Evolutionary conservation across 805 yeast species (phyloP).

Genomic region (Lachancea mirantina): DNA sequence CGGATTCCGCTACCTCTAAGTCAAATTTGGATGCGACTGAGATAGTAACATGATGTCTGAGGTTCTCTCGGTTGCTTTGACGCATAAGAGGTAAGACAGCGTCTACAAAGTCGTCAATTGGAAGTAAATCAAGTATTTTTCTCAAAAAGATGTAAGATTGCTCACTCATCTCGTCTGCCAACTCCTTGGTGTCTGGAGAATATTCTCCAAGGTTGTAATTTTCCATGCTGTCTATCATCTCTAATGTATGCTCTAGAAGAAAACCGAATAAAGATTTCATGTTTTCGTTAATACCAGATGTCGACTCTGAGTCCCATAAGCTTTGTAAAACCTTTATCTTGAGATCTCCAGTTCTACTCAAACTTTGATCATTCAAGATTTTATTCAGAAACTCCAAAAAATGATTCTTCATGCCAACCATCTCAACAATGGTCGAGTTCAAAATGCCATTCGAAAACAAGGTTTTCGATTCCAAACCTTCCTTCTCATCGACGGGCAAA

Average conservation of each 20-base stretch:
- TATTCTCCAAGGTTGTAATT: too few relatives aligned
- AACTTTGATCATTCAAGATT: constrained; percentile 39
- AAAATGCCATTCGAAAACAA: constrained; percentile 57
- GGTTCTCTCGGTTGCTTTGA: constrained; percentile 34
- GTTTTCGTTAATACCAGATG: too few relatives aligned
- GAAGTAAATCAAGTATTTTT: constrained; percentile 60
- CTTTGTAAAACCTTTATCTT: too few relatives aligned
- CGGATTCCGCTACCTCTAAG: constrained; percentile 50
- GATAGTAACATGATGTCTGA: constrained; percentile 54
- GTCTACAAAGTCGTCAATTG: constrained; percentile 62
- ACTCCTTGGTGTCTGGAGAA: too few relatives aligned
- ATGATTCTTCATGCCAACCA: constrained; percentile 41
- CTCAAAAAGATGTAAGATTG: too few relatives aligned
- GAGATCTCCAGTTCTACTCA: too few relatives aligned
- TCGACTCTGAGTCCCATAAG: too few relatives aligned
- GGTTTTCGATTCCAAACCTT: constrained; percentile 43
- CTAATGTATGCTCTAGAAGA: too few relatives aligned
- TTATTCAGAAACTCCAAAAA: constrained; percentile 52
- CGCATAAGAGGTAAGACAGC: constrained; percentile 44
- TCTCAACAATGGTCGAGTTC: constrained; percentile 42
- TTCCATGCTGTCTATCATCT: too few relatives aligned
- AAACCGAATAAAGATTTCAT: too few relatives aligned
- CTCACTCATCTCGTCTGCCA: too few relatives aligned
- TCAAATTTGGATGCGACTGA: constrained; percentile 65
- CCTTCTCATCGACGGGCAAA: constrained; percentile 35